Percentiles rank a stretch among this genome's conserved stretches.
These are phyloP conservation scores for Colletotrichum brevisporum DNA, from an alignment of 2,329 filamentous ascomycete genomes.

Conservation along the genomic window DNA sequence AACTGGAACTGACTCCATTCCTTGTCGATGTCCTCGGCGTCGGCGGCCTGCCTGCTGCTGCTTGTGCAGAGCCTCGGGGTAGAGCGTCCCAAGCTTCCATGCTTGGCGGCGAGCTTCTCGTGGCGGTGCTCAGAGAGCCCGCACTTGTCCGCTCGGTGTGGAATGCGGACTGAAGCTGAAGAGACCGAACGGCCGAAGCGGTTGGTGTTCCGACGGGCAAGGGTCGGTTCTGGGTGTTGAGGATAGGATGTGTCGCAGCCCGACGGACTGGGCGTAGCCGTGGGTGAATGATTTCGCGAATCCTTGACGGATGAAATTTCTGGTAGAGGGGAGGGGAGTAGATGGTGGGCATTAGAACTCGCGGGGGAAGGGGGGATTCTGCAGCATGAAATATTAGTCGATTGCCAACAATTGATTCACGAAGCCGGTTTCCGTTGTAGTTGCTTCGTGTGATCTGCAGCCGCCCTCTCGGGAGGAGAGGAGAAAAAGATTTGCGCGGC, in stretches of 20 bases:
- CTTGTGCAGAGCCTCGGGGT: constrained; percentile 91
- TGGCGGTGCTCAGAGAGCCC: constrained; percentile 71
- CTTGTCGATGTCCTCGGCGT: constrained; percentile 71
- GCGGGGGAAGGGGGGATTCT: constrained; percentile 72
- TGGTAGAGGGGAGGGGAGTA: constrained; percentile 77
- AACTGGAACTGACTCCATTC: constrained; percentile 96
- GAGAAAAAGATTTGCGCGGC: constrained; percentile 18
- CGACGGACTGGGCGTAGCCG: constrained; percentile 97
- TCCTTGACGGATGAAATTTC: constrained; percentile 95
- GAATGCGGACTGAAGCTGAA: constrained; percentile 84
- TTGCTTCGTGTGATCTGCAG: constrained; percentile 15
- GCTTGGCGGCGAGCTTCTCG: constrained; percentile 60
- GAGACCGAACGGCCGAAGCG: constrained; percentile 65
- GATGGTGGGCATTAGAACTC: constrained; percentile 88
- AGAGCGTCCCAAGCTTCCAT: constrained; percentile 87
- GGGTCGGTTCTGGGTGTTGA: constrained; percentile 79
- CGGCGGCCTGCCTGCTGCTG: constrained; percentile 73
- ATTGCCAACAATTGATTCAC: not conserved
- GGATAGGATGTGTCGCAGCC: constrained; percentile 87
- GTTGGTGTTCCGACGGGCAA: constrained; percentile 70
- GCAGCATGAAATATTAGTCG: constrained; percentile 44
- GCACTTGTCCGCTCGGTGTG: constrained; percentile 68
- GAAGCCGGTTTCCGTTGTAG: not conserved
- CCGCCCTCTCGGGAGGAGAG: not conserved
- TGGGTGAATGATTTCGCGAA: constrained; percentile 97